A percentile compares a stretch with the other conserved stretches of the same genome.
Conservation (phyloP, 2,329 filamentous ascomycete species). For the Fusarium globosum region DNA sequence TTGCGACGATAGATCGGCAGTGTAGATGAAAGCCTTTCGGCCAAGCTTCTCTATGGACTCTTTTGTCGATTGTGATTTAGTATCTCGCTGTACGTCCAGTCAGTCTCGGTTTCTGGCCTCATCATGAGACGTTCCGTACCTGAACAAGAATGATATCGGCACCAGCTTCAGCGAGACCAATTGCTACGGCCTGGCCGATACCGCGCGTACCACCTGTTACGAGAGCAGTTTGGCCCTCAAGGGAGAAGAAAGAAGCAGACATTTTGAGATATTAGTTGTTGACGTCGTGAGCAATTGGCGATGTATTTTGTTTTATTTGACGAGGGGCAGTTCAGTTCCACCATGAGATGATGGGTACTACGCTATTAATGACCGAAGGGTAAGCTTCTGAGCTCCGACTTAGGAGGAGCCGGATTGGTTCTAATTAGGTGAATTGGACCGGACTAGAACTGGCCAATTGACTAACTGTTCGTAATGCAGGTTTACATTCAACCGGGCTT, state of each 20-base stretch:
- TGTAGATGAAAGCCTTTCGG: conserved; percentile 74
- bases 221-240: conserved; percentile 67
- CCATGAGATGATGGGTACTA: conserved; percentile 7
- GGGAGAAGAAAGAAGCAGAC: conserved; percentile 60
- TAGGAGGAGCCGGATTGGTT: conserved; percentile 1
- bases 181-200: conserved; percentile 67
- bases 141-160: conserved; percentile 67
- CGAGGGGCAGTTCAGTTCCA: conserved; percentile 16
- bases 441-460: background rate
- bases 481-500: conserved; percentile 3
- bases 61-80: conserved; percentile 63
- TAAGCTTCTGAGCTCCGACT: background rate
- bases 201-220: conserved; percentile 68
- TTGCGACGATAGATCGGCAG: conserved; percentile 73
- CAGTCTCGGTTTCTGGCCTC: background rate
- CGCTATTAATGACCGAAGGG: conserved; percentile 14
- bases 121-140: conserved; percentile 47
- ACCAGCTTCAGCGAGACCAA: conserved; percentile 69
- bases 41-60: conserved; percentile 72
- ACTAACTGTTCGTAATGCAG: conserved; percentile 1
- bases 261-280: conserved; percentile 40
- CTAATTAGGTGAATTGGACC: background rate
- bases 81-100: conserved; percentile 53
- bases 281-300: background rate
- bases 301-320: conserved; percentile 9